These are phyloP conservation scores for Cutaneotrichosporon cavernicola DNA, from an alignment of 1,284 basidiomycete genomes.

Conservation along the genomic window DNA sequence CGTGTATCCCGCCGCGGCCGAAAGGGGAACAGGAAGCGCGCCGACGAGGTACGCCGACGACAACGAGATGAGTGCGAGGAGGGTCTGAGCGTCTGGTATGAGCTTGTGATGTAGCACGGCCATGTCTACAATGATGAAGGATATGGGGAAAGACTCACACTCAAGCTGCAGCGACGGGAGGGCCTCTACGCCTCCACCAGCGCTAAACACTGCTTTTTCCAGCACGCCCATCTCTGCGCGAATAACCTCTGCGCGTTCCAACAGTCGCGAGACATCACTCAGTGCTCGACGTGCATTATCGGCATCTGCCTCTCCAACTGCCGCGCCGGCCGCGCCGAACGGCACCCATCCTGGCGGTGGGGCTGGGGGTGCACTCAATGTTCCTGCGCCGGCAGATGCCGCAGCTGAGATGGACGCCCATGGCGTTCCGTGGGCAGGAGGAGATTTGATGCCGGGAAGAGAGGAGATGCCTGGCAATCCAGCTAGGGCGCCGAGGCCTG, in stretches of 20 bases:
- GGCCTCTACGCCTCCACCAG: background rate
- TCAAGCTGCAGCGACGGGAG: constrained; percentile 21
- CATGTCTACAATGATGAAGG: too few relatives aligned
- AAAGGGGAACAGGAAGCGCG: constrained; percentile 25
- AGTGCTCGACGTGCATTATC: constrained; percentile 24
- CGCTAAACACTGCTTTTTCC: constrained; percentile 15
- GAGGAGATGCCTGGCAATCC: constrained; percentile 2
- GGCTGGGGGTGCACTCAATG: background rate
- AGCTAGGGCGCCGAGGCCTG: constrained; percentile 7
- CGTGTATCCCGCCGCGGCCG: background rate
- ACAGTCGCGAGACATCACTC: constrained; percentile 13
- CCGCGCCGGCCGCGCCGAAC: constrained; percentile 5
- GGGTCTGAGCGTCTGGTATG: constrained; percentile 23
- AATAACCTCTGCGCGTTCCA: constrained; percentile 24
- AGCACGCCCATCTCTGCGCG: constrained; percentile 10
- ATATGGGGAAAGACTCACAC: constrained; percentile 15
- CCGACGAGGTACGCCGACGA: constrained; percentile 24
- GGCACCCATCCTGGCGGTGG: background rate
- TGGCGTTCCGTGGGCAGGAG: background rate
- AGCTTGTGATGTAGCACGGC: background rate
- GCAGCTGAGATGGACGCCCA: background rate
- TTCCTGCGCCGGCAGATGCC: background rate
- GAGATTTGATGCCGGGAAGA: background rate
- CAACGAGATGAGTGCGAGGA: constrained; percentile 26
- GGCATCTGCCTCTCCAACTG: constrained; percentile 8